Base-by-base conservation (phyloP, 148 eudicot species). In the Fallopia convolvulus region DNA sequence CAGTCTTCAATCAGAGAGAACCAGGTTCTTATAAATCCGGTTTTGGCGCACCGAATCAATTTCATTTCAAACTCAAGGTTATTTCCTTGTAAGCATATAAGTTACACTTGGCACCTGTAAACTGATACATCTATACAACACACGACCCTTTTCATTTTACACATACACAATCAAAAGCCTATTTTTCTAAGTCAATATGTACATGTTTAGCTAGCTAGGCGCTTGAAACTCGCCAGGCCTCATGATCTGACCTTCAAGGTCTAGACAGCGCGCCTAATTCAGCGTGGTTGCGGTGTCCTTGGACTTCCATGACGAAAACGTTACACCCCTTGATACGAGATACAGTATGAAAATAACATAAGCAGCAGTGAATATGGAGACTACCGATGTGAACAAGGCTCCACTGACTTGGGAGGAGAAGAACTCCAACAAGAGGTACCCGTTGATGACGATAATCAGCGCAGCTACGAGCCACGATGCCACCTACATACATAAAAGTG, bases 401-500 rank as follows among this genome's bases (percentile, higher is more conserved):
- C 92, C 90, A 12, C 80, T 84, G 36, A 88, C 90, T 84, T 81
- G 87, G 8, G 87, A 83, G 6, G 78, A 12, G 82, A 89, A 82
- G 68, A 89, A 89, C 63, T 87, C 83, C 77, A 87, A 73, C 75
- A 89, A 74, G 14, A 89, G 84, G 76, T 87, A 89, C 33, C 92
- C 90, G 39, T 89, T 87, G 73, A 89, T 86, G 78, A 87, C 86
- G 10, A 87, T 85, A 41, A 89, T 88, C 18, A 89, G 81, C 8
- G 85, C 89, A 44, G 92, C 89, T 40, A 89, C 87, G 18, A 82
- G 79, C 92, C 92, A 89, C 3, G 87, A 86, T 26, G 87, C 71
- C 65, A 84, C 80, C 92, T 89, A 80, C 76, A 87, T 2, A 36
- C 30, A 36, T 4, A 0, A 14, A 53, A 53, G 26, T 26, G 40